These are phyloP conservation scores for Penicillium sp. DNA, from an alignment of 2,329 filamentous ascomycete genomes.

Conservation along the genomic window DNA sequence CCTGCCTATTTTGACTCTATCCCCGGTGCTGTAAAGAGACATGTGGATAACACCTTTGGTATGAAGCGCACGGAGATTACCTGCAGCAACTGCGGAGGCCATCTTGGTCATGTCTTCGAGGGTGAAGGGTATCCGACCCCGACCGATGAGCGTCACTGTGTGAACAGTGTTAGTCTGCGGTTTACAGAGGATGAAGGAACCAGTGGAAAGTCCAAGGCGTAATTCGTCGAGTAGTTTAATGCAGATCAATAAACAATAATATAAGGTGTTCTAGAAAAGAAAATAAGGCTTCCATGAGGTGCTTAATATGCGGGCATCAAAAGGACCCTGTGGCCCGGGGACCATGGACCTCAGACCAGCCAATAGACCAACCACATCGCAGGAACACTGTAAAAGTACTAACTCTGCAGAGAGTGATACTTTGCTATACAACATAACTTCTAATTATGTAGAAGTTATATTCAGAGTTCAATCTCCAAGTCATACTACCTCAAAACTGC, in stretches of 20 bases:
- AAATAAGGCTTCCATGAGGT: background rate
- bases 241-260: background rate
- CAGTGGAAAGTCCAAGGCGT: constrained; percentile 31
- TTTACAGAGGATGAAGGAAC: constrained; percentile 65
- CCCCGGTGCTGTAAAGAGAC: constrained; percentile 81
- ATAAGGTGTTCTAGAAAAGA: constrained; percentile 6
- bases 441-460: background rate
- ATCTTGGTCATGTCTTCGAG: constrained; percentile 89
- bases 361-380: background rate
- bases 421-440: too few species aligned
- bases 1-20: constrained; percentile 96
- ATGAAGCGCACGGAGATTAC: constrained; percentile 92
- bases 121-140: constrained; percentile 81
- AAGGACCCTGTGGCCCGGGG: background rate
- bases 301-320: background rate
- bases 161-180: constrained; percentile 88
- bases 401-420: background rate
- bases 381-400: background rate
- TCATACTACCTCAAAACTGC: constrained; percentile 20
- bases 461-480: background rate
- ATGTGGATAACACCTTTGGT: constrained; percentile 73
- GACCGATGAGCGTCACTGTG: constrained; percentile 95
- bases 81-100: constrained; percentile 90
- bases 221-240: constrained; percentile 12
- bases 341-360: background rate